phyloP scores from a whole-genome alignment of 2,329 filamentous ascomycete genomes.

The Cordyceps javanica region DNA sequence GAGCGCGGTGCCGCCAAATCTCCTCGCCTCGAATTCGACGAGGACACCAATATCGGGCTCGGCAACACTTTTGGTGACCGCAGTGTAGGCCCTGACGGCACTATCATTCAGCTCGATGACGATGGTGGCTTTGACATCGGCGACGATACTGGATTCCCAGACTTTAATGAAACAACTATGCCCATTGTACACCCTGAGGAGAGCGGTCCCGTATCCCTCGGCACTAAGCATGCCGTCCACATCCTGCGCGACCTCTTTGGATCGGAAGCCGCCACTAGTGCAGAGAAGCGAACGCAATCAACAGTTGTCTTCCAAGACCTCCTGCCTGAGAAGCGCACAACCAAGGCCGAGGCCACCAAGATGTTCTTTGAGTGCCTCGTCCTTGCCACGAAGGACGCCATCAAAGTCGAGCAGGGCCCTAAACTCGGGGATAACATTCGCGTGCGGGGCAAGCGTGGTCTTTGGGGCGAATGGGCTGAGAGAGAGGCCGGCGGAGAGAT shows the following conservation, averaged over 20 bases:
- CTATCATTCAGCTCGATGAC: conserved; percentile 36
- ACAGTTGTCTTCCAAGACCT: conserved; percentile 87
- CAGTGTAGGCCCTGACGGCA: conserved; percentile 52
- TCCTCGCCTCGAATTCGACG: conserved; percentile 61
- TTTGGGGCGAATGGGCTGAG: conserved; percentile 97
- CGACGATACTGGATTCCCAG: conserved; percentile 42
- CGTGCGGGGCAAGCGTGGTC: conserved; percentile 84
- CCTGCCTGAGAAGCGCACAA: conserved; percentile 73
- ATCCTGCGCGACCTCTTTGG: conserved; percentile 86
- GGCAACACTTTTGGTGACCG: conserved; percentile 47
- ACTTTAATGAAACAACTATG: conserved; percentile 71
- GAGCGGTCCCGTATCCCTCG: conserved; percentile 78
- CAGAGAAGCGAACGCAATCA: conserved; percentile 66
- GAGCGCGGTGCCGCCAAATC: conserved; percentile 61
- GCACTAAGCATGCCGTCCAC: conserved; percentile 93
- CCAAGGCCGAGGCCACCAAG: conserved; percentile 88
- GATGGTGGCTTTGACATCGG: conserved; percentile 43
- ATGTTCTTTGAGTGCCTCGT: conserved; percentile 99
- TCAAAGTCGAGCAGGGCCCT: conserved; percentile 86
- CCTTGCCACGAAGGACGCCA: conserved; percentile 92
- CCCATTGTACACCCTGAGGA: conserved; percentile 76
- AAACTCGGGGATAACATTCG: conserved; percentile 73
- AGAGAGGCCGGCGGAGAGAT: conserved; percentile 59
- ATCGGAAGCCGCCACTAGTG: conserved; percentile 59
- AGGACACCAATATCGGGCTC: conserved; percentile 51